Evolutionary conservation across 257 asterid species (phyloP), one percentile per base, ranked within the genome.

Genomic region (Lavandula angustifolia): DNA sequence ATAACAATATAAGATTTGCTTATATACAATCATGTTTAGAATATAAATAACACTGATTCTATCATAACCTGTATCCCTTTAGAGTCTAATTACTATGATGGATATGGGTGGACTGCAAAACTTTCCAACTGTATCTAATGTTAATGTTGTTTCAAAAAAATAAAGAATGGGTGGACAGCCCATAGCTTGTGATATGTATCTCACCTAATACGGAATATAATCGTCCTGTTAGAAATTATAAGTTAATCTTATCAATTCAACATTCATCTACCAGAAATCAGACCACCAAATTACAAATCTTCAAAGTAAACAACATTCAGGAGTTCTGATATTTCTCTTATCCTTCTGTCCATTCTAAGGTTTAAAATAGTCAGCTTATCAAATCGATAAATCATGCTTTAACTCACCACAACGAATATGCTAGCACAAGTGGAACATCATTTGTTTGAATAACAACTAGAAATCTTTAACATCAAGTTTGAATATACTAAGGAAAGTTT

Each of bases 1-100:
- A 9, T 37, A 66, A 57, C 6, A 17, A 55, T 67, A 44, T 75
- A 6, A 59, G 50, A 59, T 40, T 18, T 59, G 42, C n/a, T 41
- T 11, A n/a, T 14, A 7, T 3, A 40, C 0, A 40, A 40, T 1
- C 2, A 8, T 9, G 3, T 40, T 9, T 9, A 40, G 2, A 40
- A 40, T 9, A 34, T 35, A 64, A 43, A 10, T 27, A 41, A 16
- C 59, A 75, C 12, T 56, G 16, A 35, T 56, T 34, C 62, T 35
- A 56, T 35, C 47, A 14, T 13, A 56, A 56, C 47, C 62, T 35
- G 34, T 31, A 55, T 22, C 35, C 5, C 2, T 56, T 34, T 14
- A 56, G 33, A 42, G 31, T 2, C 14, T 13, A 12, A 7, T 37
- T 16, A 22, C 17, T 10, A 10, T 22, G 40, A 4, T 18, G 64